A percentile compares a stretch with the other conserved stretches of the same genome.
phyloP scores from a whole-genome alignment of 805 yeast species.

The Grigorovia jiainica region DNA sequence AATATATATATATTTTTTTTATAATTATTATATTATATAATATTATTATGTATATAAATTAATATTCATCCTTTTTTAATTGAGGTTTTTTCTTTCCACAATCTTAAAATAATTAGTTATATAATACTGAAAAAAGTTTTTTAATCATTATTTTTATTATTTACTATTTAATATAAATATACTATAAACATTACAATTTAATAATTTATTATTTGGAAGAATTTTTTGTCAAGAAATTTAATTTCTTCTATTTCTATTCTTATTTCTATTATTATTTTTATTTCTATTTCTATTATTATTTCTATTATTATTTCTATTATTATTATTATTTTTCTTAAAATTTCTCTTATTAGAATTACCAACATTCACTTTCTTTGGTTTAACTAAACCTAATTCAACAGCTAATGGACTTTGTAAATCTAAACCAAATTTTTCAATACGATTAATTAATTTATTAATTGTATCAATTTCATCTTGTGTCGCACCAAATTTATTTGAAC shows the following conservation, averaged over 20 bases:
- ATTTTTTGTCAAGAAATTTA: slow-evolving; percentile 1
- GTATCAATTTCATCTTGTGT: slow-evolving; percentile 53
- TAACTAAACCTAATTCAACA: slow-evolving; percentile 51
- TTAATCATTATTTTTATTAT: too few relatives aligned
- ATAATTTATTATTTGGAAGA: too few relatives aligned
- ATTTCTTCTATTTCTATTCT: slow-evolving; percentile 2
- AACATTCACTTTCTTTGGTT: slow-evolving; percentile 9
- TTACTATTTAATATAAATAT: too few relatives aligned
- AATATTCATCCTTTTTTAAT: too few relatives aligned
- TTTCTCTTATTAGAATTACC: slow-evolving; percentile 3
- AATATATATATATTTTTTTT: too few relatives aligned
- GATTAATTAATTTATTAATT: slow-evolving; percentile 39
- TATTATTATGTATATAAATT: too few relatives aligned
- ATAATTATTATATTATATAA: too few relatives aligned
- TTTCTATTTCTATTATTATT: slow-evolving; percentile 5
- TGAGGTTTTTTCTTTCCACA: too few relatives aligned
- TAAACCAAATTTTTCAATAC: slow-evolving; percentile 76
- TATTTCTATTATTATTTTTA: slow-evolving; percentile 3
- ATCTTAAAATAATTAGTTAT: too few relatives aligned
- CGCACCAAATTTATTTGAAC: slow-evolving; percentile 73
- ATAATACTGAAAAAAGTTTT: too few relatives aligned
- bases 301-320: slow-evolving; percentile 1
- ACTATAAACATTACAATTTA: too few relatives aligned
- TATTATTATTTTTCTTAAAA: slow-evolving; percentile 2
- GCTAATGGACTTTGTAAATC: slow-evolving; percentile 58